phyloP scores from a whole-genome alignment of 2,329 filamentous ascomycete species.

The Pyrenochaeta sp. region DNA sequence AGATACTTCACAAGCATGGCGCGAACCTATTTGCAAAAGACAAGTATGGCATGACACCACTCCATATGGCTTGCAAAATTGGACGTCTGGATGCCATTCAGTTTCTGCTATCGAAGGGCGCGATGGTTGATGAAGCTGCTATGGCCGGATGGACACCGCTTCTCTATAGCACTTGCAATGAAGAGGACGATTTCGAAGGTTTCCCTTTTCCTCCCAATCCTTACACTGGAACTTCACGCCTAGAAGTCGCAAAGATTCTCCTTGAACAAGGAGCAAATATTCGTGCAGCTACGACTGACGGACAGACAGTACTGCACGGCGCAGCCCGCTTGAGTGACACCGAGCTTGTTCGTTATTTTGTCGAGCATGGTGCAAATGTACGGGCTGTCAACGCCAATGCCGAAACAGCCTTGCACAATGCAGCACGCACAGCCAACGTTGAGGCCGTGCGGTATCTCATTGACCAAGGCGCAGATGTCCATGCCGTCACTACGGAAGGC shows the following conservation, averaged over 20 bases:
- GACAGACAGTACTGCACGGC: constrained; percentile 7
- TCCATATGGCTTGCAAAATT: constrained; percentile 6
- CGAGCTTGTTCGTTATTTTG: constrained; percentile 5
- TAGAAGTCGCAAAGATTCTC: constrained; percentile 2
- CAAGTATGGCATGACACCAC: constrained; percentile 7
- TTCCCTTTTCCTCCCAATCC: neutral
- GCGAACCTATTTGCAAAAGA: constrained; percentile 7
- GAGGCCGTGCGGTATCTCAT: constrained; percentile 2
- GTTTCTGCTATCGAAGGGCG: constrained; percentile 6
- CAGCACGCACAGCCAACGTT: constrained; percentile 5
- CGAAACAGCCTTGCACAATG: constrained; percentile 4
- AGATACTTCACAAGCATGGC: constrained; percentile 6
- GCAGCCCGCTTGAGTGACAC: constrained; percentile 1
- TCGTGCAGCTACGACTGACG: constrained; percentile 1
- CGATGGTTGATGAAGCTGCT: constrained; percentile 1
- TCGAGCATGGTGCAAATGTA: constrained; percentile 6
- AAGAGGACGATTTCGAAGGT: constrained; percentile 1
- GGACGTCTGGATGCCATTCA: constrained; percentile 6
- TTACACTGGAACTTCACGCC: neutral
- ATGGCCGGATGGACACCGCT: neutral
- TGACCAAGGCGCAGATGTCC: constrained; percentile 3
- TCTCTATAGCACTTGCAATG: neutral
- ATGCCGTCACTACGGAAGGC: constrained; percentile 2
- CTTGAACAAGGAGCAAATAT: constrained; percentile 6
- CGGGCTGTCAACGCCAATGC: constrained; percentile 1